Conservation (phyloP, 2,329 filamentous ascomycete genomes). For the Fusarium sarcochroum region DNA sequence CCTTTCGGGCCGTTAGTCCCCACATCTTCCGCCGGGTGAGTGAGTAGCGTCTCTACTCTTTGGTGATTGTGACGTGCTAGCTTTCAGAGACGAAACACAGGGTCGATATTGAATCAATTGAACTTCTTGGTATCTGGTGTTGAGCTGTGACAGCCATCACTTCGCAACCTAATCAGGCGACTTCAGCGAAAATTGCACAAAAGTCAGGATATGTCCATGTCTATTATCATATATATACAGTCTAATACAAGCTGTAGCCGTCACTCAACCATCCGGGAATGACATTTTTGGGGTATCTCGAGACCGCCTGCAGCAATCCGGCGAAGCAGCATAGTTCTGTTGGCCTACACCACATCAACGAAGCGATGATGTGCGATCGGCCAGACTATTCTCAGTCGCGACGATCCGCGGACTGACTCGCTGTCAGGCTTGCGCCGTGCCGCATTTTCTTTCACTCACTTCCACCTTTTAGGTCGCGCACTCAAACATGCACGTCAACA, state of each 20-base stretch:
- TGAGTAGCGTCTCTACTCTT: neutral
- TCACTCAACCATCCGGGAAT: conserved; percentile 7
- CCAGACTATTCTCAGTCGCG: neutral
- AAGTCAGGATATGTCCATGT: conserved; percentile 16
- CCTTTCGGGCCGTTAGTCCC: conserved; percentile 6
- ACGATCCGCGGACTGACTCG: neutral
- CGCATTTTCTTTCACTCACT: neutral
- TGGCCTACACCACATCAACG: neutral
- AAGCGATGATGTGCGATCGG: neutral
- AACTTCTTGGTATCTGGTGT: no score
- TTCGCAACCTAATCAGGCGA: no score
- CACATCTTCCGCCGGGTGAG: neutral
- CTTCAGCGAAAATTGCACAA: neutral
- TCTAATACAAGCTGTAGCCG: conserved; percentile 6
- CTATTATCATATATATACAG: conserved; percentile 26
- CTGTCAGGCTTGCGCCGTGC: neutral
- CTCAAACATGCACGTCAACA: conserved; percentile 30
- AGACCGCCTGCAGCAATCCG: neutral
- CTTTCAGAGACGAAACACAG: no score
- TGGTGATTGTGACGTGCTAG: neutral
- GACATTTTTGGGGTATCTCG: conserved; percentile 26
- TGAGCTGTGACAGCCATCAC: no score
- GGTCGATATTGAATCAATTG: no score
- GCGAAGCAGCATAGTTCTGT: neutral
- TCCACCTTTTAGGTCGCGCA: neutral